Conservation (phyloP, 768 basidiomycete genomes). For the Mycena galericulata region DNA sequence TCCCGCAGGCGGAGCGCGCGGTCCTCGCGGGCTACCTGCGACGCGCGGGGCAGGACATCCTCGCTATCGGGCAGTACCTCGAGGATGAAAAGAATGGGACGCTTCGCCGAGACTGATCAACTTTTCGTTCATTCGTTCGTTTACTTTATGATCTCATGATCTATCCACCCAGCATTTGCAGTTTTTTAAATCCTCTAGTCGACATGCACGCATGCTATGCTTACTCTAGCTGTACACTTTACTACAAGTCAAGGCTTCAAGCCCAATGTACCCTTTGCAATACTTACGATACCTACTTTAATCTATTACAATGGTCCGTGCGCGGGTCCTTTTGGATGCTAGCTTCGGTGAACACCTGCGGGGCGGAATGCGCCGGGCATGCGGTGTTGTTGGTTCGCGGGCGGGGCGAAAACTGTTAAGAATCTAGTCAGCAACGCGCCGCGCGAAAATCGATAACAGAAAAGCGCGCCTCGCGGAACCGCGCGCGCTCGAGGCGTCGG, state of each 20-base stretch:
- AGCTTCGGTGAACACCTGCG: constrained; percentile 43
- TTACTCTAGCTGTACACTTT: constrained; percentile 25
- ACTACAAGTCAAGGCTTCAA: constrained; percentile 14
- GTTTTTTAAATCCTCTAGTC: constrained; percentile 14
- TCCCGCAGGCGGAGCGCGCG: constrained; percentile 78
- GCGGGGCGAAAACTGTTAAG: constrained; percentile 57
- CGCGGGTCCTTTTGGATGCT: background rate
- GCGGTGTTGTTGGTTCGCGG: constrained; percentile 45
- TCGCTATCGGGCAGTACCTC: constrained; percentile 89
- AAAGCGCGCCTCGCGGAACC: constrained; percentile 40
- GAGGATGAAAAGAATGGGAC: constrained; percentile 86
- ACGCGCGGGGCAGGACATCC: constrained; percentile 81
- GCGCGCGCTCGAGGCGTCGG: constrained; percentile 38
- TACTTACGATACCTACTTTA: constrained; percentile 19
- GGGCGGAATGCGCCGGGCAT: constrained; percentile 59
- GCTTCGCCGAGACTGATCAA: constrained; percentile 52
- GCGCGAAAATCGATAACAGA: background rate
- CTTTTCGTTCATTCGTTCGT: constrained; percentile 16
- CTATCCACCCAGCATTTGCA: constrained; percentile 8
- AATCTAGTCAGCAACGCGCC: background rate
- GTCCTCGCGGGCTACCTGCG: constrained; percentile 80
- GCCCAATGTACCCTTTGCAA: constrained; percentile 32
- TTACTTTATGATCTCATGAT: too few relatives aligned
- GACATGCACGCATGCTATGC: constrained; percentile 29
- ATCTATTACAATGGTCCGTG: background rate